A percentile compares a stretch with the other conserved stretches of the same genome.
These are phyloP conservation scores for Melastoma malabathricum DNA, from an alignment of 345 rosid species.

Conservation along the genomic window DNA sequence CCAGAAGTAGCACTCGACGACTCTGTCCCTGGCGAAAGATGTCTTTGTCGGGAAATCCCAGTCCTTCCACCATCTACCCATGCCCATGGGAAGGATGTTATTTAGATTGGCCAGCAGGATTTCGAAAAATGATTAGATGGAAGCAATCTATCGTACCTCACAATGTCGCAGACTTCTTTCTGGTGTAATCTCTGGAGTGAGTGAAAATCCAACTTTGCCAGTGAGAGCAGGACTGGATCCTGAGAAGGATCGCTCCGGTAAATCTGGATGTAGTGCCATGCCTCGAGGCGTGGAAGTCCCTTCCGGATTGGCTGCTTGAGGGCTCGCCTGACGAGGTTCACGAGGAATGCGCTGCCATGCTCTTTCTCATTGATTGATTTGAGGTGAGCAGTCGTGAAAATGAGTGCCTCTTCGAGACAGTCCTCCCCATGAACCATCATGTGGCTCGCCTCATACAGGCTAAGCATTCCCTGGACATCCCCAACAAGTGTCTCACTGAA, in stretches of 20 bases:
- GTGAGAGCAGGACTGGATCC: conserved; percentile 6
- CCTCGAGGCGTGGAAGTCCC: conserved; percentile 11
- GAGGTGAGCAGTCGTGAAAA: neutral
- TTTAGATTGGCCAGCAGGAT: no score
- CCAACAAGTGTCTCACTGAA: conserved; percentile 14
- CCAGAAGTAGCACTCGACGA: no score
- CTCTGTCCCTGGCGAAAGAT: no score
- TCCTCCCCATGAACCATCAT: conserved; percentile 13
- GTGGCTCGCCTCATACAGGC: conserved; percentile 5
- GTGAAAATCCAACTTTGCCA: conserved; percentile 31
- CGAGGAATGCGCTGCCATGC: conserved; percentile 11
- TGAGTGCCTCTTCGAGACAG: neutral
- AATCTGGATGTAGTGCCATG: conserved; percentile 11
- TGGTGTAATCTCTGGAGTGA: conserved; percentile 12
- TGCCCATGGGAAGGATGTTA: no score
- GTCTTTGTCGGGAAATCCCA: no score
- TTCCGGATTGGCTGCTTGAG: conserved; percentile 9
- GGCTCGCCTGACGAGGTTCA: conserved; percentile 3
- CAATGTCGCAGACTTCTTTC: conserved; percentile 12
- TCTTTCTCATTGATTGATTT: neutral
- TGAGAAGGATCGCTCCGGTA: conserved; percentile 6
- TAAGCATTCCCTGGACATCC: neutral
- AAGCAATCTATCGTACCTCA: conserved; percentile 3
- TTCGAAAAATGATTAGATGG: no score
- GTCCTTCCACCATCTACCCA: no score